These are phyloP conservation scores for Lachnellula occidentalis DNA, from an alignment of 2,329 filamentous ascomycete genomes.

Conservation along the genomic window DNA sequence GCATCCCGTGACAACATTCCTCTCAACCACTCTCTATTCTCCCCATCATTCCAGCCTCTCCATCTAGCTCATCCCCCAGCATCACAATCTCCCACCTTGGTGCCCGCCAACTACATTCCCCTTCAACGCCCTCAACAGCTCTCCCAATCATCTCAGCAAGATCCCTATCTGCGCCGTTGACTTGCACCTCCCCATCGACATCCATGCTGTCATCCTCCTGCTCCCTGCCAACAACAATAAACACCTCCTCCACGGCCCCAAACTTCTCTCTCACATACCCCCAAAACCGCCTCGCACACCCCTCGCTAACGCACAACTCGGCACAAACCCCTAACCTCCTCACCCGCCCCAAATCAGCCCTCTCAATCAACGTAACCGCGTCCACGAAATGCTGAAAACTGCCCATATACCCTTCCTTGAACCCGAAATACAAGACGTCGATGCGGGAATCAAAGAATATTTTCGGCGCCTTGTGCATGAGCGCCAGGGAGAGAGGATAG, in stretches of 20 bases:
- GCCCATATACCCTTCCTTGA: background rate
- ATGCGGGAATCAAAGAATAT: conserved; percentile 4
- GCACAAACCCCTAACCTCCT: background rate
- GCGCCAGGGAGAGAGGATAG: conserved; percentile 12
- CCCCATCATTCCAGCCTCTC: too few species aligned
- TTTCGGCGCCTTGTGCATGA: conserved; percentile 1
- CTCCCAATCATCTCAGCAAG: too few species aligned
- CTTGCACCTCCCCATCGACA: too few species aligned
- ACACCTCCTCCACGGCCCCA: conserved; percentile 8
- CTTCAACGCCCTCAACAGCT: too few species aligned
- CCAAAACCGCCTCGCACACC: conserved; percentile 17
- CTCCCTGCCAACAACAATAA: background rate
- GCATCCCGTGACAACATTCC: background rate
- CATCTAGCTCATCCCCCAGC: too few species aligned
- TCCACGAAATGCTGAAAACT: conserved; percentile 12
- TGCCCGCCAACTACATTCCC: too few species aligned
- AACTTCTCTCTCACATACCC: conserved; percentile 13
- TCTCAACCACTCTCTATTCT: background rate
- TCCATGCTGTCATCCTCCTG: too few species aligned
- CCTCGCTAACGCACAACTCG: background rate
- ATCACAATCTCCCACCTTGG: too few species aligned
- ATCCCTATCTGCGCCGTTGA: background rate
- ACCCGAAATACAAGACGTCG: conserved; percentile 11
- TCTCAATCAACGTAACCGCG: background rate
- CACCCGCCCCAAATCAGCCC: background rate